phyloP scores from a whole-genome alignment of 345 rosid species.

The Moringa oleifera region DNA sequence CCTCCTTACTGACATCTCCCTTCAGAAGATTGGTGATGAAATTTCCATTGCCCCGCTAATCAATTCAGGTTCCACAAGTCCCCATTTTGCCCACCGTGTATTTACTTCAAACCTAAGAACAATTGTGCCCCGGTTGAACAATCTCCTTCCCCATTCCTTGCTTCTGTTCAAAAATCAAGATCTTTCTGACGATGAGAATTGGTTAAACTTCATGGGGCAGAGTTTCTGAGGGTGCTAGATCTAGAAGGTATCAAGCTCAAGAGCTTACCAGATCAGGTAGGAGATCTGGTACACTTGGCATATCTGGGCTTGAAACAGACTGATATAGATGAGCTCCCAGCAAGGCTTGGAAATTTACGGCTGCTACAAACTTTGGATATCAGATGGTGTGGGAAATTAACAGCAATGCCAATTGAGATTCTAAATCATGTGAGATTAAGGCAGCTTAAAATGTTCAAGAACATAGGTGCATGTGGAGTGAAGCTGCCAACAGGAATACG shows the following conservation, averaged over 20 bases:
- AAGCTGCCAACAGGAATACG: conserved; percentile 27
- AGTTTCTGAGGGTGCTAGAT: conserved; percentile 28
- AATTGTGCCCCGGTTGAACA: conserved; percentile 11
- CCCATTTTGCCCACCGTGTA: conserved; percentile 13
- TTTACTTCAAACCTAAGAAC: conserved; percentile 17
- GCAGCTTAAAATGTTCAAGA: conserved; percentile 33
- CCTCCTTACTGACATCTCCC: conserved; percentile 11
- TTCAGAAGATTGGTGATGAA: conserved; percentile 5
- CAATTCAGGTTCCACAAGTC: conserved; percentile 14
- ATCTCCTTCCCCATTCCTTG: conserved; percentile 22
- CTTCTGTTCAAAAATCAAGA: conserved; percentile 26
- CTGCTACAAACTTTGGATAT: conserved; percentile 29
- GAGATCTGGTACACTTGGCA: conserved; percentile 32
- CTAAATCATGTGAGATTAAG: conserved; percentile 18
- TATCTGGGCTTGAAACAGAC: conserved; percentile 33
- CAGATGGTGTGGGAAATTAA: conserved; percentile 27
- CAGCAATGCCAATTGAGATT: conserved; percentile 17
- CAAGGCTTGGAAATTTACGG: conserved; percentile 16
- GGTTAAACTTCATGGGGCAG: conserved; percentile 28
- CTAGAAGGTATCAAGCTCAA: conserved; percentile 25
- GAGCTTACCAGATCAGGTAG: conserved; percentile 31
- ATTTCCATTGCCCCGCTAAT: conserved; percentile 4
- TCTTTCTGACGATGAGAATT: conserved; percentile 18
- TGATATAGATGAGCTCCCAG: conserved; percentile 26
- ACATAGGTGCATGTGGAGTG: conserved; percentile 12